phyloP scores from a whole-genome alignment of 2,329 filamentous ascomycete genomes.

The Xylaria sp. region DNA sequence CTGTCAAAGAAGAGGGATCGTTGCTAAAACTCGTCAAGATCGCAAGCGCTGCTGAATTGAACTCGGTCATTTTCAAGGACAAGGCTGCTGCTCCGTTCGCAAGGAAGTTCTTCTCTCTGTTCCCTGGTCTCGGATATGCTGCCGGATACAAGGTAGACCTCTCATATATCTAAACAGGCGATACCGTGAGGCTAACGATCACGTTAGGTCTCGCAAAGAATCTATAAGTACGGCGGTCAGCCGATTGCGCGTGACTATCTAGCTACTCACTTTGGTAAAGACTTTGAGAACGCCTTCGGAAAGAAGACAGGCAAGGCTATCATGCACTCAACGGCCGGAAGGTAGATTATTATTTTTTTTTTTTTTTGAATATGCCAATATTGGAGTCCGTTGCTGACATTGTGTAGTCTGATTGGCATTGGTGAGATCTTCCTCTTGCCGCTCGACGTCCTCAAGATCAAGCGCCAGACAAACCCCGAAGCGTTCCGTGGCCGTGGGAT shows the following conservation, averaged over 20 bases:
- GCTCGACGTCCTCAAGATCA: slow-evolving; percentile 98
- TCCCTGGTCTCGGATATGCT: slow-evolving; percentile 96
- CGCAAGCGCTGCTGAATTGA: slow-evolving; percentile 68
- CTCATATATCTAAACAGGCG: neutral
- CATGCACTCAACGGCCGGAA: slow-evolving; percentile 95
- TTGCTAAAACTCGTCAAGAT: slow-evolving; percentile 39
- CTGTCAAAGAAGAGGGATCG: neutral
- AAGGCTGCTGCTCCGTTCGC: slow-evolving; percentile 76
- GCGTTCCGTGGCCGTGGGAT: slow-evolving; percentile 95
- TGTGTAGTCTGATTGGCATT: slow-evolving; percentile 84
- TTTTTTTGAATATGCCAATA: neutral
- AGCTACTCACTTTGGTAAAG: slow-evolving; percentile 77
- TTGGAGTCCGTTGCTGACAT: slow-evolving; percentile 55
- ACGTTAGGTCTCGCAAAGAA: slow-evolving; percentile 80
- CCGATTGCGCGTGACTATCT: slow-evolving; percentile 94
- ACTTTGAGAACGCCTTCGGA: slow-evolving; percentile 90
- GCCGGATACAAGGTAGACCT: slow-evolving; percentile 87
- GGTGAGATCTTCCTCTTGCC: slow-evolving; percentile 96
- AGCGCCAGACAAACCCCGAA: slow-evolving; percentile 98
- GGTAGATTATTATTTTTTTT: slow-evolving; percentile 59
- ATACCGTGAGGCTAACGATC: slow-evolving; percentile 21
- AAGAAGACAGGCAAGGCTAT: slow-evolving; percentile 98
- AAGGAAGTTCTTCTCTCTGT: slow-evolving; percentile 91
- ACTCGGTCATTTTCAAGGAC: slow-evolving; percentile 93
- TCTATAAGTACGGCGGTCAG: slow-evolving; percentile 99